phyloP scores from a whole-genome alignment of 2,329 filamentous ascomycete species.

The Microcyclospora tardicrescens region DNA sequence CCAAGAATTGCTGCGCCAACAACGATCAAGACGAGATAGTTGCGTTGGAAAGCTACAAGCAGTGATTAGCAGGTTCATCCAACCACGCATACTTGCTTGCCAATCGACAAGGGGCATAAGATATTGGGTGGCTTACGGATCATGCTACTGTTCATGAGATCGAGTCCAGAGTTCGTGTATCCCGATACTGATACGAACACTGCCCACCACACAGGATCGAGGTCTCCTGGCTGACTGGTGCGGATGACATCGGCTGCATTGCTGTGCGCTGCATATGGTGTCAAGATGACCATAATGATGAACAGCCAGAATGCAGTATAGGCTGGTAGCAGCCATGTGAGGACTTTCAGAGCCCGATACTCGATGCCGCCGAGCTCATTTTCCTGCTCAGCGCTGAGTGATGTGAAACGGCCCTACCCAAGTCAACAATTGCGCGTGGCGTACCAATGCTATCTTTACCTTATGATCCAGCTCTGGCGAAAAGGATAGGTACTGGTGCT shows the following conservation, averaged over 20 bases:
- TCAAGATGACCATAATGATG: slow-evolving; percentile 55
- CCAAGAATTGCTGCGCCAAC: no score
- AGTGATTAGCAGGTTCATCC: no score
- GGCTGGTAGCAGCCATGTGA: slow-evolving; percentile 58
- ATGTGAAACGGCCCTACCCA: slow-evolving; percentile 1
- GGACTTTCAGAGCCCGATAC: slow-evolving; percentile 75
- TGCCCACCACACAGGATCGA: slow-evolving; percentile 66
- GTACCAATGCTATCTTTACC: no score
- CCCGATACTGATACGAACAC: slow-evolving; percentile 57
- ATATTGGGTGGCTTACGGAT: no score
- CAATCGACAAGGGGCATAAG: no score
- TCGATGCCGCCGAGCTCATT: slow-evolving; percentile 95
- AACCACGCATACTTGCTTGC: no score
- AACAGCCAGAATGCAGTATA: slow-evolving; percentile 77
- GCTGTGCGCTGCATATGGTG: slow-evolving; percentile 63
- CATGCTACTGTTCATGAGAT: no score
- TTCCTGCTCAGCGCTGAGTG: slow-evolving; percentile 71
- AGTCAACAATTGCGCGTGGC: no score
- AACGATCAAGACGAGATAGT: no score
- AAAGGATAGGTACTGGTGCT: no score
- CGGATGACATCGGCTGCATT: slow-evolving; percentile 51
- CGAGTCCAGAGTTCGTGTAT: slow-evolving; percentile 14
- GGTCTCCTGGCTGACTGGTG: slow-evolving; percentile 38
- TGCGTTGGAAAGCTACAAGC: no score
- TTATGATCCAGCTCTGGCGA: no score